Evolutionary conservation across 306 rosid genomes (phyloP).

Genomic region (Gastrolobium villosum): DNA sequence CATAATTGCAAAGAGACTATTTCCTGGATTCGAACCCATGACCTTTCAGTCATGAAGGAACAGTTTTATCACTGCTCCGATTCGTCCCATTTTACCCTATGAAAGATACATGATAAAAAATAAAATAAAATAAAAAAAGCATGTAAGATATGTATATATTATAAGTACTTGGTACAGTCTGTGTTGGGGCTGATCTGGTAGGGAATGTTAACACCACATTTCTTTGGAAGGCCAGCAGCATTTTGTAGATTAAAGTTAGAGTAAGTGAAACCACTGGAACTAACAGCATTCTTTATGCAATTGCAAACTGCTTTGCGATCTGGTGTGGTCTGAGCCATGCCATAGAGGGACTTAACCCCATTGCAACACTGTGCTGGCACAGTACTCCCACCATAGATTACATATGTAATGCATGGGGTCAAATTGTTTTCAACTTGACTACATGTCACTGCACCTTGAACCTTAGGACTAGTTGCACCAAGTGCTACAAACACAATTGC

Average conservation of each 20-base stretch:
- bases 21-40: no score
- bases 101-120: background rate
- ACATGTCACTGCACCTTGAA: slow-evolving; percentile 52
- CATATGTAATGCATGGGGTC: slow-evolving; percentile 55
- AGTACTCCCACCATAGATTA: background rate
- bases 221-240: slow-evolving; percentile 61
- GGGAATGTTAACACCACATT: slow-evolving; percentile 62
- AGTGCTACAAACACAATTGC: slow-evolving; percentile 46
- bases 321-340: slow-evolving; percentile 53
- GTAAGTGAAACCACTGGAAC: slow-evolving; percentile 40
- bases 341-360: slow-evolving; percentile 53
- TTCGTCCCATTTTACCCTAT: no score
- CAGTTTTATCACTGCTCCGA: no score
- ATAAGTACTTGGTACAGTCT: slow-evolving; percentile 58
- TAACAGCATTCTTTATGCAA: slow-evolving; percentile 64
- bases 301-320: slow-evolving; percentile 67
- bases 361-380: slow-evolving; percentile 56
- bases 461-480: slow-evolving; percentile 35
- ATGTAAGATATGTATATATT: no score
- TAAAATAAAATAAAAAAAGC: no score
- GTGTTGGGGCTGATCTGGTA: slow-evolving; percentile 73
- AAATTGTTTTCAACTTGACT: slow-evolving; percentile 43
- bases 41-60: no score
- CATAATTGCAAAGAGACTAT: no score
- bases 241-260: slow-evolving; percentile 29